phyloP scores from a whole-genome alignment of 208 protist species.

The Trypanosoma brucei region DNA sequence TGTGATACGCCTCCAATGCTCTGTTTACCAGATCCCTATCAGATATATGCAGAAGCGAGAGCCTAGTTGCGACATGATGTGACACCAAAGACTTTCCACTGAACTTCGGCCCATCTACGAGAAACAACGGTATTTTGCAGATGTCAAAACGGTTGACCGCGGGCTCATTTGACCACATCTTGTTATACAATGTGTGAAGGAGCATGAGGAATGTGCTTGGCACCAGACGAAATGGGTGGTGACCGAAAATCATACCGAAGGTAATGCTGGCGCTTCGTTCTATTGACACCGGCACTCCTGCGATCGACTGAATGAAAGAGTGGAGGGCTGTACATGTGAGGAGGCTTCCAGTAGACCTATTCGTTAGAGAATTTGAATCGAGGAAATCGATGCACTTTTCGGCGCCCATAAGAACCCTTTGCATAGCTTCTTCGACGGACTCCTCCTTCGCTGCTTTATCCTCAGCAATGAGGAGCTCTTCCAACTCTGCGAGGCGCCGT shows the following conservation, averaged over 20 bases:
- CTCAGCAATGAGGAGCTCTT: slow-evolving; percentile 18
- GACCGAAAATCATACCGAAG: slow-evolving; percentile 14
- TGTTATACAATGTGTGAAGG: slow-evolving; percentile 19
- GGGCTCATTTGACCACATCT: slow-evolving; percentile 1
- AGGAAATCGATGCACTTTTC: slow-evolving; percentile 35
- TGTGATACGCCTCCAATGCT: slow-evolving; percentile 14
- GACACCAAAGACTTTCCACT: slow-evolving; percentile 76
- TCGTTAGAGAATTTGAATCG: slow-evolving; percentile 29
- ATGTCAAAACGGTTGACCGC: slow-evolving; percentile 34
- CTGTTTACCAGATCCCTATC: slow-evolving; percentile 38
- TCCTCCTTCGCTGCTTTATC: slow-evolving; percentile 19
- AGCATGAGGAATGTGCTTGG: slow-evolving; percentile 36
- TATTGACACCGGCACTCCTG: neutral
- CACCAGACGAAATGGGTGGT: slow-evolving; percentile 15
- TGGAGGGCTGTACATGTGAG: slow-evolving; percentile 32
- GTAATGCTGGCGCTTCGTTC: slow-evolving; percentile 1
- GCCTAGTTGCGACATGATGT: slow-evolving; percentile 26
- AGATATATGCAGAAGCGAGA: slow-evolving; percentile 50
- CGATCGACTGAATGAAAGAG: slow-evolving; percentile 19
- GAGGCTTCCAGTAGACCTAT: slow-evolving; percentile 20
- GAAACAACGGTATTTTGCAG: slow-evolving; percentile 52
- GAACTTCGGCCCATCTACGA: slow-evolving; percentile 69
- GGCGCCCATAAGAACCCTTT: slow-evolving; percentile 26
- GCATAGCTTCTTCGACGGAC: slow-evolving; percentile 28
- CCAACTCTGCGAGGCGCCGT: slow-evolving; percentile 40